Evolutionary conservation across 805 yeast species (phyloP), one percentile per base, ranked within the genome.

Genomic region (Candida taoyuanica): DNA sequence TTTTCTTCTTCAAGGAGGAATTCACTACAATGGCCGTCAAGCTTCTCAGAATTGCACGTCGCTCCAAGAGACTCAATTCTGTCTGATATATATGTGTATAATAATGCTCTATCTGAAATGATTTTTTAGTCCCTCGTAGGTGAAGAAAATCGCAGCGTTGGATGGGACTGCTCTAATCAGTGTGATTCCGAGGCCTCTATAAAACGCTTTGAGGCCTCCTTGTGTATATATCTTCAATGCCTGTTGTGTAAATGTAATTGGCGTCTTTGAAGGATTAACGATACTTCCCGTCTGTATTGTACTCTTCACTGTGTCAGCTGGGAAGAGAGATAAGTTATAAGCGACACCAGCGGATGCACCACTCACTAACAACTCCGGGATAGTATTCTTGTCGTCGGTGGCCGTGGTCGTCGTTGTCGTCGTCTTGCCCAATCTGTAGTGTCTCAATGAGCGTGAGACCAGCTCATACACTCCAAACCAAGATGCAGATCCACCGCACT

Each of bases 401-500:
- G n/a, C n/a, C n/a, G n/a, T n/a, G n/a, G n/a, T n/a, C n/a, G n/a
- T n/a, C n/a, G n/a, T 17, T 3, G 37, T 36, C 1, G 40, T 25
- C 6, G 31, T 57, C 38, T 52, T 53, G 31, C 52, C 60, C 37
- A 50, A 55, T 47, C 65, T 50, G 16, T 37, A 31, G n/a, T 45
- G 44, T 42, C 68, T 67, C 46, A 75, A 63, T n/a, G 53, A 47
- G 2, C 51, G 50, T 16, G 65, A 58, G 7, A 73, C 63, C 31
- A 70, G 62, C 56, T 88, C 96, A 58, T 88, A 88, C 14, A 93
- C 76, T 0, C 95, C 91, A 64, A 89, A 89, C 97, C 97, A 89
- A 2, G 91, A 80, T 4, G 95, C 85, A 2, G 96, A 85, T 7
- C 97, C 97, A 20, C 88, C 81, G 27, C 85, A 72, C 57, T 89